Evolutionary conservation across 306 rosid species (phyloP), one percentile per base, ranked within the genome.

Genomic region (Crotalaria pallida): DNA sequence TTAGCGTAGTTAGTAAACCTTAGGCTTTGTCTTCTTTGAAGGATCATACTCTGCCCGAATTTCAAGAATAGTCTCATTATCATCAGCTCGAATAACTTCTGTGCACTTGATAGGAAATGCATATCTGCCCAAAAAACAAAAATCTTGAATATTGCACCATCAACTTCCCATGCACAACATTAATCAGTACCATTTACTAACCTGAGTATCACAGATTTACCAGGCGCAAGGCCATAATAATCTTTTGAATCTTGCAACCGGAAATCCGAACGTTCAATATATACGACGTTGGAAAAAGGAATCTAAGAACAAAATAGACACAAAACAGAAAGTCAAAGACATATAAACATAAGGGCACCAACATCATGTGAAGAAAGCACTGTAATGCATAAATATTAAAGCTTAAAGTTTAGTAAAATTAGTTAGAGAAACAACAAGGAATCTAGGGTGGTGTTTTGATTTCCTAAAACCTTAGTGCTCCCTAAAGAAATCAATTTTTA

Each of bases 151-250:
- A 43, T 47, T 5, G 49, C 24, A 38, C 43, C 16, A 1, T 74
- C 45, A 67, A 56, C n/a, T 69, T 38, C 80, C 10, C 6, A 24
- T 60, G 24, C 18, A 63, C 52, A 16, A 50, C 17, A 63, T 40
- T 59, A 76, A 65, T 56, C 64, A 51, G 63, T 7, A 51, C 59
- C 21, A 58, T 21, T 7, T 45, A 75, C 73, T 63, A 65, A 88
- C 97, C 96, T 95, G 79, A 95, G 94, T 22, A 91, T 84, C 73
- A 80, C 99, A 63, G 96, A 91, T 84, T 95, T 95, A 34, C 97
- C 97, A 44, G 92, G 97, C 59, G 99, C 99, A 81, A 95, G 97
- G 66, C 99, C 99, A 66, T 86, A 91, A 72, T 88, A 95, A 65
- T 91, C 99, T 75, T 91, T 95, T 8, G 99, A 91, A 79, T 95